These are phyloP conservation scores for Auricularia sp. DNA, from an alignment of 768 basidiomycete genomes.

Conservation along the genomic window DNA sequence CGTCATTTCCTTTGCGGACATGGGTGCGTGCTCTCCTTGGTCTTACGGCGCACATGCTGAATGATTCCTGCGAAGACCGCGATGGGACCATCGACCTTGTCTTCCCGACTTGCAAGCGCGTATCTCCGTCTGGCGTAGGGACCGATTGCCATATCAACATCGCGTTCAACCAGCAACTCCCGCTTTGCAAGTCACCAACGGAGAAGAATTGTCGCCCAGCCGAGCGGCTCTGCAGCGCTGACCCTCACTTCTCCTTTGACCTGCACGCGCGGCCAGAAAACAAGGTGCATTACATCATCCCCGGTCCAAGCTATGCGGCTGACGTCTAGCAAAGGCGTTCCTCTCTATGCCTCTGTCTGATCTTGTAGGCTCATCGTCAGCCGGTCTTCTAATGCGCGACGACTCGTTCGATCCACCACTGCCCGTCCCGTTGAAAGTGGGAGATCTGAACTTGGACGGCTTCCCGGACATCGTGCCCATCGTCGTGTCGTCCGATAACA, in stretches of 20 bases:
- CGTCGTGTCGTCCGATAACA: constrained; percentile 25
- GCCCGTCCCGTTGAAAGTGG: constrained; percentile 70
- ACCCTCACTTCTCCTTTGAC: constrained; percentile 73
- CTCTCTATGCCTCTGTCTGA: constrained; percentile 54
- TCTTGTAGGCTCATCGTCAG: constrained; percentile 36
- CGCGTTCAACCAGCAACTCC: constrained; percentile 86
- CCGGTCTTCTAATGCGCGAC: constrained; percentile 63
- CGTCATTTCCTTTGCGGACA: constrained; percentile 79
- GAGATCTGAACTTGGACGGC: constrained; percentile 89
- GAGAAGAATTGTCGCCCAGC: constrained; percentile 62
- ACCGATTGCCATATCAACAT: constrained; percentile 76
- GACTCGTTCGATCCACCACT: constrained; percentile 53
- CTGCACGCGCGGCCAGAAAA: constrained; percentile 42
- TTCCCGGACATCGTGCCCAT: constrained; percentile 80
- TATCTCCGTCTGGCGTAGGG: constrained; percentile 63
- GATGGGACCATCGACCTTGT: constrained; percentile 96
- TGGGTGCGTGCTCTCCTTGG: constrained; percentile 39
- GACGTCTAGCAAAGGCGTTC: constrained; percentile 38
- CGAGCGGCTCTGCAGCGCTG: constrained; percentile 71
- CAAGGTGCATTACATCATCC: constrained; percentile 29
- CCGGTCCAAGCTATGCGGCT: too few relatives aligned
- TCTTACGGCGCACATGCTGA: neutral
- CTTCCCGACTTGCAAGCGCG: constrained; percentile 70
- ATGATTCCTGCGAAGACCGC: constrained; percentile 41
- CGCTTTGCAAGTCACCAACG: constrained; percentile 56